These are phyloP conservation scores for Xylaria scruposa DNA, from an alignment of 495 filamentous ascomycete genomes.

Conservation along the genomic window DNA sequence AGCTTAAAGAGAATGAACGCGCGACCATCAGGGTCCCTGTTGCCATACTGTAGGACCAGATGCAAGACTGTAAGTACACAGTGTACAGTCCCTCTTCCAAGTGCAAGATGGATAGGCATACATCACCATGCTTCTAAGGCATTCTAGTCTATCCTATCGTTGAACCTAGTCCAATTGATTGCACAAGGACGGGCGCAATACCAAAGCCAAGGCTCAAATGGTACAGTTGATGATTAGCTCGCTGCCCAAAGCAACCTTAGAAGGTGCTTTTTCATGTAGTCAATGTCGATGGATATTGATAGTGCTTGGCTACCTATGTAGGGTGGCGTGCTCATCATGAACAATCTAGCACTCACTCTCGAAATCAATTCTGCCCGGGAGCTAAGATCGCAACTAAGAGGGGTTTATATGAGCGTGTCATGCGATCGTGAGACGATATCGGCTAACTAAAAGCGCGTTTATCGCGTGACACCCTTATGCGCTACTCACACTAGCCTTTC, in stretches of 20 bases:
- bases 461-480: slow-evolving; percentile 21
- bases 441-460: slow-evolving; percentile 18
- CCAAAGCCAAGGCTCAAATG: slow-evolving; percentile 2
- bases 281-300: slow-evolving; percentile 10
- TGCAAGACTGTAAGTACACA: slow-evolving; percentile 11
- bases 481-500: slow-evolving; percentile 11
- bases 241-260: slow-evolving; percentile 1
- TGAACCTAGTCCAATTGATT: slow-evolving; percentile 2
- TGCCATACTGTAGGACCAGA: background rate
- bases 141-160: background rate
- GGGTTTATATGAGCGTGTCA: slow-evolving; percentile 19
- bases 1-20: background rate
- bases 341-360: slow-evolving; percentile 1
- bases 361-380: background rate
- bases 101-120: slow-evolving; percentile 5
- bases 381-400: background rate
- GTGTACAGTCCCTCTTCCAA: background rate
- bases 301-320: background rate
- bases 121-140: background rate
- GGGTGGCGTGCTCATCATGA: slow-evolving; percentile 21
- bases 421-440: slow-evolving; percentile 26
- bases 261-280: slow-evolving; percentile 5
- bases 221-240: slow-evolving; percentile 11
- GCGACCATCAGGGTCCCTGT: slow-evolving; percentile 18
- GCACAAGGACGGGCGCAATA: background rate